Conservation (phyloP, 2,329 filamentous ascomycete species). For the Colletotrichum destructivum region DNA sequence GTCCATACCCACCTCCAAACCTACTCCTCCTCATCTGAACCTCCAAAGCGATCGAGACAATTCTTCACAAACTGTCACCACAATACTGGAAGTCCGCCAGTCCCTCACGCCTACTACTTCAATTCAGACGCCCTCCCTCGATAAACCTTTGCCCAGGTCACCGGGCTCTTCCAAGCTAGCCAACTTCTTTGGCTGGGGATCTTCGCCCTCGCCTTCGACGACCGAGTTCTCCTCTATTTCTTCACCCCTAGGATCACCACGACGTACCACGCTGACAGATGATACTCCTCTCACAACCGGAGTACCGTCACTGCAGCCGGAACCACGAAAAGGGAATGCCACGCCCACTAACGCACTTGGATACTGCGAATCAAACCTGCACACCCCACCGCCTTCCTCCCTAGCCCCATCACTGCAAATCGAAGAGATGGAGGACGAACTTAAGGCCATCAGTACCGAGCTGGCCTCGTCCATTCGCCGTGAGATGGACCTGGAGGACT, state of each 20-base stretch:
- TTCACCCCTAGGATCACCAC: conserved; percentile 64
- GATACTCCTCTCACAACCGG: conserved; percentile 50
- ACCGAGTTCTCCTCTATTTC: conserved; percentile 69
- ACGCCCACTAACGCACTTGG: conserved; percentile 60
- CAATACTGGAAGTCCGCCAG: conserved; percentile 38
- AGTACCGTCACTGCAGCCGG: conserved; percentile 38
- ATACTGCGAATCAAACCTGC: conserved; percentile 67
- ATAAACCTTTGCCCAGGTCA: conserved; percentile 70
- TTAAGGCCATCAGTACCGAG: conserved; percentile 93
- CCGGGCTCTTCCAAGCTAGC: conserved; percentile 66
- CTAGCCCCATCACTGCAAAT: conserved; percentile 69
- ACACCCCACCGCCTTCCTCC: conserved; percentile 61
- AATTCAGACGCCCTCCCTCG: conserved; percentile 57
- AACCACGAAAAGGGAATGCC: conserved; percentile 58
- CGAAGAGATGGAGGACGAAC: conserved; percentile 92
- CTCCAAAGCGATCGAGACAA: conserved; percentile 55
- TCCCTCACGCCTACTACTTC: conserved; percentile 31
- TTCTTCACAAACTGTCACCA: conserved; percentile 46
- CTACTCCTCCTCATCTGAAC: conserved; percentile 67
- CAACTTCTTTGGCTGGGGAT: conserved; percentile 69
- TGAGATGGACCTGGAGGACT: conserved; percentile 96
- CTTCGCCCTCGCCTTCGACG: conserved; percentile 60
- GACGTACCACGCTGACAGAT: conserved; percentile 56
- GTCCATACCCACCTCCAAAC: conserved; percentile 66
- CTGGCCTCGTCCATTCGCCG: conserved; percentile 92